phyloP scores from a whole-genome alignment of 2,329 filamentous ascomycete genomes.

The Penicillium aurantiogriseum region DNA sequence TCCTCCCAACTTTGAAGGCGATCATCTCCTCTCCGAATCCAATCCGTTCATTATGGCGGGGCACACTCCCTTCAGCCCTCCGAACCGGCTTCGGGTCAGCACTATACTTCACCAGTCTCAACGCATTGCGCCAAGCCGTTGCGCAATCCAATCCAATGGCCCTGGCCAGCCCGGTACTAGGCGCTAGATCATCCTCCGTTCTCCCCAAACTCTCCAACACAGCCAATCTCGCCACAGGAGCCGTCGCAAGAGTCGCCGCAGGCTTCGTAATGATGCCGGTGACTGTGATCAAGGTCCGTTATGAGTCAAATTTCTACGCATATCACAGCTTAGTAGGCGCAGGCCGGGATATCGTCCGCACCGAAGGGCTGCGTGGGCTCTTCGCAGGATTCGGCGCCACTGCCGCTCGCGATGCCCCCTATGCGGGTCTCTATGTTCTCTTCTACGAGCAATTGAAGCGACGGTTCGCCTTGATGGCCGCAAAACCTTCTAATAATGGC shows the following conservation, averaged over 20 bases:
- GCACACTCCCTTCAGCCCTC: conserved; percentile 86
- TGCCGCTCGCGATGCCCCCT: conserved; percentile 89
- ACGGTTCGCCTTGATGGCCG: conserved; percentile 29
- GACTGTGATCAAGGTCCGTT: conserved; percentile 94
- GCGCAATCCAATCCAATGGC: conserved; percentile 45
- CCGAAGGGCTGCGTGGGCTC: conserved; percentile 76
- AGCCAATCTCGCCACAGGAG: conserved; percentile 82
- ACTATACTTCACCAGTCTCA: conserved; percentile 88
- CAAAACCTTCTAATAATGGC: conserved; percentile 12
- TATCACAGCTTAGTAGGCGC: conserved; percentile 77
- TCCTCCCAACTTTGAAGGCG: conserved; percentile 65
- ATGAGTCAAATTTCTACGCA: conserved; percentile 81
- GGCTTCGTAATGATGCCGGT: conserved; percentile 93
- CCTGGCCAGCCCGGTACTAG: conserved; percentile 33
- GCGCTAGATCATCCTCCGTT: conserved; percentile 60
- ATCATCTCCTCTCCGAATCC: conserved; percentile 67
- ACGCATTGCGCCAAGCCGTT: conserved; percentile 71
- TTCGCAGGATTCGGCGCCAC: conserved; percentile 94
- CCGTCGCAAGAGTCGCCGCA: conserved; percentile 77
- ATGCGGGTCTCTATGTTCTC: conserved; percentile 89
- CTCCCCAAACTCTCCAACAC: conserved; percentile 80
- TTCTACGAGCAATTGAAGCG: conserved; percentile 71
- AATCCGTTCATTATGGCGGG: conserved; percentile 80
- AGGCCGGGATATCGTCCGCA: conserved; percentile 68
- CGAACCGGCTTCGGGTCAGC: conserved; percentile 91